Conservation (phyloP, 2,329 filamentous ascomycete genomes). For the Mariannaea elegans region DNA sequence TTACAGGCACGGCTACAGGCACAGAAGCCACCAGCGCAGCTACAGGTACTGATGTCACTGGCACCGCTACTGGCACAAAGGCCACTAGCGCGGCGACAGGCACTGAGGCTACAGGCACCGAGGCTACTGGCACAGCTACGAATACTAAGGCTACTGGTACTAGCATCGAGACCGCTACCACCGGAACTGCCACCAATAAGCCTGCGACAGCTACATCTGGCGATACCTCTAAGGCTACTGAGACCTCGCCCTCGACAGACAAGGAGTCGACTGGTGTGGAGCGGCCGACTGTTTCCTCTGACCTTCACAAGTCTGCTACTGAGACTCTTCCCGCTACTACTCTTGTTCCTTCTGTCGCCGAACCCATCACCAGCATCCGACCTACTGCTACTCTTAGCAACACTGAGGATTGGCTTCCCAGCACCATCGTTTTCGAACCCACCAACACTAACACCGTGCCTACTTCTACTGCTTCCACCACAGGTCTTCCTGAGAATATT, state of each 20-base stretch:
- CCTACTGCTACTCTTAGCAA: conserved; percentile 55
- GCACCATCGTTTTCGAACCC: conserved; percentile 67
- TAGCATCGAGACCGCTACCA: background rate
- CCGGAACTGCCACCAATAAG: conserved; percentile 1
- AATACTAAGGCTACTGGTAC: conserved; percentile 4
- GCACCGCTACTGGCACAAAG: background rate
- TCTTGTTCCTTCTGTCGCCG: conserved; percentile 27
- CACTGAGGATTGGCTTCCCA: conserved; percentile 61
- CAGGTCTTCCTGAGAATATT: conserved; percentile 70
- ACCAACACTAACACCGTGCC: conserved; percentile 44
- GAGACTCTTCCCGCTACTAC: conserved; percentile 26
- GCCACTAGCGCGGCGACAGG: conserved; percentile 12
- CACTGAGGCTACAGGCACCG: conserved; percentile 3
- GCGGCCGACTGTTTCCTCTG: conserved; percentile 1
- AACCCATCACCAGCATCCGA: conserved; percentile 51
- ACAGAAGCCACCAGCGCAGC: conserved; percentile 2
- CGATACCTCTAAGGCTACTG: conserved; percentile 2
- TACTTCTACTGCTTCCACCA: conserved; percentile 50
- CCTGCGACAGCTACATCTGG: conserved; percentile 3
- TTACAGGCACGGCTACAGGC: conserved; percentile 10
- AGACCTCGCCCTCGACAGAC: conserved; percentile 8
- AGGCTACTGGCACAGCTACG: conserved; percentile 5
- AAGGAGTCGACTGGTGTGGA: conserved; percentile 7
- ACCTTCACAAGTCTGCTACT: conserved; percentile 20
- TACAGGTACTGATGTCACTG: background rate